Conservation (phyloP, 1,139 yeast species). For the Candida freyschussii region DNA sequence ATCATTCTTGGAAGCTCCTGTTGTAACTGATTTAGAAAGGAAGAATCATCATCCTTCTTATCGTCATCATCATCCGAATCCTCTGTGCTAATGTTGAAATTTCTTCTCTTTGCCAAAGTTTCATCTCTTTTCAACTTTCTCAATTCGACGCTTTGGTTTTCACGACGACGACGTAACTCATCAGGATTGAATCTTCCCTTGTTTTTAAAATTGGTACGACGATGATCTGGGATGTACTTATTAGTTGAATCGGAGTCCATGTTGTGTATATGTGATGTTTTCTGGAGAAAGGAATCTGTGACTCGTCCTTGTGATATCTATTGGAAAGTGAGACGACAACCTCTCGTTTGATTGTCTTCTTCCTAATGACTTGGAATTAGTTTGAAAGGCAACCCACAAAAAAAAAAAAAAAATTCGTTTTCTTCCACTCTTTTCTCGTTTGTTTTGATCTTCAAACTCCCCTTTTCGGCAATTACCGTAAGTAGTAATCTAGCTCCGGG, state of each 20-base stretch:
- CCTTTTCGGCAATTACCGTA: too few relatives aligned
- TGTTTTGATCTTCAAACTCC: too few relatives aligned
- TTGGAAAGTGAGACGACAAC: too few relatives aligned
- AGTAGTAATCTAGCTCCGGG: too few relatives aligned
- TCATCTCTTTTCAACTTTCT: constrained; percentile 97
- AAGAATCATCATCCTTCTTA: constrained; percentile 33
- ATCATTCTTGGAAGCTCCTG: constrained; percentile 84
- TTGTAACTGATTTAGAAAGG: constrained; percentile 46
- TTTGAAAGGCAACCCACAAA: too few relatives aligned
- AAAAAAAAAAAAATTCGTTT: too few relatives aligned
- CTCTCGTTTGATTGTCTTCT: too few relatives aligned
- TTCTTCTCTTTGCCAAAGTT: constrained; percentile 88
- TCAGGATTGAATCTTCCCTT: constrained; percentile 92
- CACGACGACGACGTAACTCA: constrained; percentile 96
- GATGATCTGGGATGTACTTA: constrained; percentile 93
- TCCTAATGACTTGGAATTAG: too few relatives aligned
- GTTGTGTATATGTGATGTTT: too few relatives aligned
- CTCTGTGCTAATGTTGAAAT: constrained; percentile 45
- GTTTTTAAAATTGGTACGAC: constrained; percentile 94
- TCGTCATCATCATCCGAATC: constrained; percentile 43
- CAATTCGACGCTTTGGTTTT: constrained; percentile 93
- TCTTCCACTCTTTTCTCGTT: too few relatives aligned
- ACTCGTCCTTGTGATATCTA: too few relatives aligned
- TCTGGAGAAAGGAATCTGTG: too few relatives aligned
- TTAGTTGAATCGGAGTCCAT: constrained; percentile 80